These are phyloP conservation scores for Kernera saxatilis DNA, from an alignment of 345 rosid genomes.

Conservation along the genomic window DNA sequence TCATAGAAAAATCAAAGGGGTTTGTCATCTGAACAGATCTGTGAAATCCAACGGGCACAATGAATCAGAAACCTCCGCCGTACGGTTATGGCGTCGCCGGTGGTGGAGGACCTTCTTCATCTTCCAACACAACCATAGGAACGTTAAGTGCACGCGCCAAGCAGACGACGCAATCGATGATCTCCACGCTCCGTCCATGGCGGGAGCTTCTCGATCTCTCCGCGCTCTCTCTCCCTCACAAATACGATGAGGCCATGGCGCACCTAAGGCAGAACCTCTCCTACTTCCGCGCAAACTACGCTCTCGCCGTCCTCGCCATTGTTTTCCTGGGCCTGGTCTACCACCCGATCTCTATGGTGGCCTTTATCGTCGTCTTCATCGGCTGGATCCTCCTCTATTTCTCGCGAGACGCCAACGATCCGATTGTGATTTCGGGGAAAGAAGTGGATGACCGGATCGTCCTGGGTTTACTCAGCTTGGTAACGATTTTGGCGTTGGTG, in stretches of 20 bases:
- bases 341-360: conserved; percentile 74
- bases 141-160: conserved; percentile 51
- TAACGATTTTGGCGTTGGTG: conserved; percentile 62
- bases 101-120: conserved; percentile 11
- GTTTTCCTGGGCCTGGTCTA: conserved; percentile 72
- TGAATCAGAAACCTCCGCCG: conserved; percentile 33
- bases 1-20: background rate
- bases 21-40: conserved; percentile 16
- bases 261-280: conserved; percentile 47
- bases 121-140: conserved; percentile 22
- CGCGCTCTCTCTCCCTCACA: conserved; percentile 53
- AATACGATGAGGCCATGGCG: conserved; percentile 47
- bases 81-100: conserved; percentile 36
- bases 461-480: conserved; percentile 43
- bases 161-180: conserved; percentile 39
- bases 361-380: conserved; percentile 52
- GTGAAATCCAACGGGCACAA: conserved; percentile 2
- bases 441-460: conserved; percentile 57
- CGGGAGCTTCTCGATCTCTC: conserved; percentile 43
- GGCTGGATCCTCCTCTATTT: conserved; percentile 79
- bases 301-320: conserved; percentile 42
- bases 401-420: conserved; percentile 46
- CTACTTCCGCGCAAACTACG: conserved; percentile 78
- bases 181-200: conserved; percentile 80
- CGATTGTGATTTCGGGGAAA: conserved; percentile 44